Conservation (phyloP, 2,329 filamentous ascomycete species). For the Ceratocystis colombiana region DNA sequence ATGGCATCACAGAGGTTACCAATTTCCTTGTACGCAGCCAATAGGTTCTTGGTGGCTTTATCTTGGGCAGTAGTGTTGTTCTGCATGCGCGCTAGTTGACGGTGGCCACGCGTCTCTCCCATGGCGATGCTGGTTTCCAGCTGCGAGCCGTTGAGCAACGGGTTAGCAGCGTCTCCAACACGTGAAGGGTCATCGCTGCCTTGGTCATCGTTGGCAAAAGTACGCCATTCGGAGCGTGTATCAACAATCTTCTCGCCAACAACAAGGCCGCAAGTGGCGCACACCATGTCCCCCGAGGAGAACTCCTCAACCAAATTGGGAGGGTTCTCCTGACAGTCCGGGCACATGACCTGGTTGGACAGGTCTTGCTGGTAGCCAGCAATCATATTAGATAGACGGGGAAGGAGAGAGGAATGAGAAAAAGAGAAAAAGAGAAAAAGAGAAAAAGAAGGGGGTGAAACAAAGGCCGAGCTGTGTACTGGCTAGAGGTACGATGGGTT, state of each 20-base stretch:
- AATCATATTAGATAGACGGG: constrained; percentile 24
- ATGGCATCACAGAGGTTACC: constrained; percentile 77
- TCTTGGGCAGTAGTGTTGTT: constrained; percentile 73
- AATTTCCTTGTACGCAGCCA: constrained; percentile 83
- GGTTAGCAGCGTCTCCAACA: constrained; percentile 90
- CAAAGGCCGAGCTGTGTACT: background rate
- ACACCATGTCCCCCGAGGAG: constrained; percentile 85
- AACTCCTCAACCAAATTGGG: constrained; percentile 90
- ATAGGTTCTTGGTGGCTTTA: constrained; percentile 70
- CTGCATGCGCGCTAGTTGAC: constrained; percentile 72
- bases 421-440: background rate
- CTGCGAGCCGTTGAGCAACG: constrained; percentile 80
- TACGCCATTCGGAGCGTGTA: constrained; percentile 95
- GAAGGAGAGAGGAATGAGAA: constrained; percentile 10
- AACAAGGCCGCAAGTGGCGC: constrained; percentile 81
- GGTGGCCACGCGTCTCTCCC: constrained; percentile 59
- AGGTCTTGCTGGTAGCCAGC: constrained; percentile 66
- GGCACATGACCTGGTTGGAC: constrained; percentile 74
- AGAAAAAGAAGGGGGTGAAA: background rate
- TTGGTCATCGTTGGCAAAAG: constrained; percentile 96
- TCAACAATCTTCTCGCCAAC: constrained; percentile 87
- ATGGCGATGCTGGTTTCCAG: constrained; percentile 82
- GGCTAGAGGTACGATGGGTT: background rate
- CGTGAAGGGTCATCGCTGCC: constrained; percentile 93
- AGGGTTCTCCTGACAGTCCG: constrained; percentile 83